Conservation (phyloP, 768 basidiomycete species). For the Calocera cornea region DNA sequence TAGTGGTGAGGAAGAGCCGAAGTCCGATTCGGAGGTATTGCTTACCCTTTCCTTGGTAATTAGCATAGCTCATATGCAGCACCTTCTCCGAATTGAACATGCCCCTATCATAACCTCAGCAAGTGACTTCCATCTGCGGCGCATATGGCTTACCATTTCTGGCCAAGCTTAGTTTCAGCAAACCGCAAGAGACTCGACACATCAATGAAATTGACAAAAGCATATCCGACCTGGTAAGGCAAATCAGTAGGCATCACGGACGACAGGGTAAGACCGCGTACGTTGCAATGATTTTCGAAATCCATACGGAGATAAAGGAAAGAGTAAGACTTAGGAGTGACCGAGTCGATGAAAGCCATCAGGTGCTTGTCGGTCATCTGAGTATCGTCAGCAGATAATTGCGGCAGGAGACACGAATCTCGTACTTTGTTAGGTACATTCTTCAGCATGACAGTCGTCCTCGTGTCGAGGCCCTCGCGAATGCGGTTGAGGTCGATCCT, state of each 20-base stretch:
- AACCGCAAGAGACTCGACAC: slow-evolving; percentile 65
- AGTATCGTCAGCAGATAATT: not conserved
- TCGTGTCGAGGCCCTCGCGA: slow-evolving; percentile 61
- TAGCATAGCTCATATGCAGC: slow-evolving; percentile 82
- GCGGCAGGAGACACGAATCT: not conserved
- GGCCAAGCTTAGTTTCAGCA: slow-evolving; percentile 56
- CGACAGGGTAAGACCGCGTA: slow-evolving; percentile 5
- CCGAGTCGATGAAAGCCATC: slow-evolving; percentile 51
- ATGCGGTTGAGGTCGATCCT: slow-evolving; percentile 56
- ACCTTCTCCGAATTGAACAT: slow-evolving; percentile 87
- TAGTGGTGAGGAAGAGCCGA: slow-evolving; percentile 31
- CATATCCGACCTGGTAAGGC: slow-evolving; percentile 53
- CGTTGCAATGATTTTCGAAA: slow-evolving; percentile 23
- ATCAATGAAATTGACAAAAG: slow-evolving; percentile 80
- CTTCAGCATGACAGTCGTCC: slow-evolving; percentile 81
- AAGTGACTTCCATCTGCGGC: no score
- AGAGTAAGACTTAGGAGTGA: slow-evolving; percentile 65
- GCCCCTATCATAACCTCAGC: slow-evolving; percentile 41
- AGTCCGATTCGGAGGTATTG: slow-evolving; percentile 11
- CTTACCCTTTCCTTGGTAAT: slow-evolving; percentile 55
- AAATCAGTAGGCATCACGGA: not conserved
- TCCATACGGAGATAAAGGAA: slow-evolving; percentile 56
- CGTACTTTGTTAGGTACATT: slow-evolving; percentile 79
- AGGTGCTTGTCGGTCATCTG: slow-evolving; percentile 13
- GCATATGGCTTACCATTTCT: slow-evolving; percentile 53